These are phyloP conservation scores for Suhomyces choctaworum DNA, from an alignment of 1,139 yeast species.

Conservation along the genomic window DNA sequence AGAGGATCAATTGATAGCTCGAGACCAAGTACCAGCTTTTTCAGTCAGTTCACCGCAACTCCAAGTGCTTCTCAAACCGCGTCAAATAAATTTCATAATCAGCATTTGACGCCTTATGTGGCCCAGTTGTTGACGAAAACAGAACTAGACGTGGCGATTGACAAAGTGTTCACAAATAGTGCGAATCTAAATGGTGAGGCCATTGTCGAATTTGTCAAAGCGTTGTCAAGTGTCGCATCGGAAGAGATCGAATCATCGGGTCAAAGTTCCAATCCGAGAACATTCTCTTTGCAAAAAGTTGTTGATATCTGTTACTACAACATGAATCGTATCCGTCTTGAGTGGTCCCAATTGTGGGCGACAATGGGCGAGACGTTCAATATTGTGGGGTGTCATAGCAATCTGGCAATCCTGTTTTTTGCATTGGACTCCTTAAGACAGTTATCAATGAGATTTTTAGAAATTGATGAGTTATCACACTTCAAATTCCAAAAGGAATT, in stretches of 20 bases:
- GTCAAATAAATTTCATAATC: slow-evolving; percentile 45
- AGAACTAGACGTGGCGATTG: slow-evolving; percentile 81
- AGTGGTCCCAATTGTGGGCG: slow-evolving; percentile 96
- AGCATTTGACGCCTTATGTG: slow-evolving; percentile 39
- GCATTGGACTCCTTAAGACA: slow-evolving; percentile 95
- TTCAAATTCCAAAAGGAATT: slow-evolving; percentile 96
- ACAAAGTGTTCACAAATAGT: slow-evolving; percentile 83
- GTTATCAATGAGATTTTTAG: slow-evolving; percentile 86
- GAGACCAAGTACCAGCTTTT: slow-evolving; percentile 56
- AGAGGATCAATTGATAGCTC: slow-evolving; percentile 59
- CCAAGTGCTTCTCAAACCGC: slow-evolving; percentile 46
- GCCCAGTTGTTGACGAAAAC: slow-evolving; percentile 63
- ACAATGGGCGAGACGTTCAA: slow-evolving; percentile 91
- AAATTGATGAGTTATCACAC: slow-evolving; percentile 89
- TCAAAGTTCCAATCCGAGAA: slow-evolving; percentile 77
- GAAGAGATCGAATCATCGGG: slow-evolving; percentile 94
- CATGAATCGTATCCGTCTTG: slow-evolving; percentile 93
- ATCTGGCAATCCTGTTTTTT: slow-evolving; percentile 76
- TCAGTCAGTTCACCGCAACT: slow-evolving; percentile 39
- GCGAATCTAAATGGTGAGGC: slow-evolving; percentile 78
- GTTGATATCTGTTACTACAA: slow-evolving; percentile 97
- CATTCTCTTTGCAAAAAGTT: slow-evolving; percentile 89
- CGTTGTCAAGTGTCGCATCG: slow-evolving; percentile 79
- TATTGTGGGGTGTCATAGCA: slow-evolving; percentile 77
- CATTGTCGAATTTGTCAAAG: slow-evolving; percentile 82